Conservation (phyloP, 164 flowering plant genomes). For the Santalum album region DNA sequence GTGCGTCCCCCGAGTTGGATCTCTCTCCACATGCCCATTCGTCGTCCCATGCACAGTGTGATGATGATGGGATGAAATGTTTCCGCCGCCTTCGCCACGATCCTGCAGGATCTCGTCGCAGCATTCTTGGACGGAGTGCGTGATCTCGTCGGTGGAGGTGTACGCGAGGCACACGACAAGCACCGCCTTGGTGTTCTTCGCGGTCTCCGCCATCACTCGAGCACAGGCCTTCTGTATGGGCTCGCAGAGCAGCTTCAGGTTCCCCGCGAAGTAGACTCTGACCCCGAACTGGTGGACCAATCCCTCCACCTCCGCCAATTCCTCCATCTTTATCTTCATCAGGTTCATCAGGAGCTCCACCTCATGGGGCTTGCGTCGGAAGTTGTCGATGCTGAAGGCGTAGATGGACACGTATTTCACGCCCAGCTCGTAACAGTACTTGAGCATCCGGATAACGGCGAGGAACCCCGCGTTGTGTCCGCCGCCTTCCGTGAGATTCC, state of each 20-base stretch:
- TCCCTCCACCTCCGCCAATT: neutral
- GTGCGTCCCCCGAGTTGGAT: too few species aligned
- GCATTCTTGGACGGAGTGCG: neutral
- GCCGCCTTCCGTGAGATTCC: neutral
- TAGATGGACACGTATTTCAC: neutral
- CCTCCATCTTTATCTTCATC: constrained; percentile 1
- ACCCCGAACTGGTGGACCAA: neutral
- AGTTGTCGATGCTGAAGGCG: constrained; percentile 7
- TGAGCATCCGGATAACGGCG: neutral
- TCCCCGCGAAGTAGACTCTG: neutral
- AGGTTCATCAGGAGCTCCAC: constrained; percentile 1
- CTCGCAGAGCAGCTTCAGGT: neutral
- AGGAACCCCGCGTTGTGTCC: neutral
- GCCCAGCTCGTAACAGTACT: too few species aligned
- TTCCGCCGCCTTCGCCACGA: too few species aligned
- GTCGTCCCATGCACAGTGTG: too few species aligned
- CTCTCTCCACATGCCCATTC: too few species aligned
- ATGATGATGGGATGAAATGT: too few species aligned
- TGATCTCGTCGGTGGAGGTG: constrained; percentile 2
- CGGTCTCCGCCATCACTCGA: neutral
- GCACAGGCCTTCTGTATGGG: neutral
- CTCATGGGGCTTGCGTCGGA: neutral
- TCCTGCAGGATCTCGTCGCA: too few species aligned
- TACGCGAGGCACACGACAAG: neutral
- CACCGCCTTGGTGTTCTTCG: neutral